Evolutionary conservation across 2,329 filamentous ascomycete genomes (phyloP).

Genomic region (Botrytis deweyae): DNA sequence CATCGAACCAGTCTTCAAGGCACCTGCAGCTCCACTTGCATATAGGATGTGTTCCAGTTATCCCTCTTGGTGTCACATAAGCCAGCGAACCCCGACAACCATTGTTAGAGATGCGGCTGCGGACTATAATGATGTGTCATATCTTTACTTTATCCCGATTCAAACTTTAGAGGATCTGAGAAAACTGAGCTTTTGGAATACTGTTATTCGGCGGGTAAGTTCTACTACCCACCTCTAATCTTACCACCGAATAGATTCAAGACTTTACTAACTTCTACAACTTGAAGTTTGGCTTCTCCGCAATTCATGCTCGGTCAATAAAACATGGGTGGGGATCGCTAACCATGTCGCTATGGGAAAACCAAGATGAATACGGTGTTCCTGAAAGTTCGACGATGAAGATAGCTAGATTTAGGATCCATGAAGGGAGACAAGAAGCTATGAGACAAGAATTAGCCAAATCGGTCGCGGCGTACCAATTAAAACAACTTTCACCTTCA

Average conservation of each 20-base stretch:
- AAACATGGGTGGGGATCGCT: not conserved
- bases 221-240: not conserved
- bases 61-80: not conserved
- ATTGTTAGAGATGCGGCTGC: not conserved
- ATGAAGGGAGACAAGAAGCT: not conserved
- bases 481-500: not conserved
- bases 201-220: slow-evolving; percentile 5
- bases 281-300: not conserved
- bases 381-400: not conserved
- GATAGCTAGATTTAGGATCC: not conserved
- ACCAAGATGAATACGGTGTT: not conserved
- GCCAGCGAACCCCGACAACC: not conserved
- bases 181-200: slow-evolving; percentile 9
- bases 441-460: not conserved
- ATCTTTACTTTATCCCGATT: slow-evolving; percentile 5
- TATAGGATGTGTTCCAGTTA: not conserved
- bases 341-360: not conserved
- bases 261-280: not conserved
- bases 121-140: not conserved
- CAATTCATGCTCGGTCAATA: slow-evolving; percentile 10
- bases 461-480: not conserved
- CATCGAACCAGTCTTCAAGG: not conserved
- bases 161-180: slow-evolving; percentile 13
- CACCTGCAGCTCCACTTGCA: slow-evolving; percentile 13
- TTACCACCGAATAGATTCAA: not conserved